Evolutionary conservation across 2,329 filamentous ascomycete species (phyloP).

Genomic region (Pseudocercospora eumusae): DNA sequence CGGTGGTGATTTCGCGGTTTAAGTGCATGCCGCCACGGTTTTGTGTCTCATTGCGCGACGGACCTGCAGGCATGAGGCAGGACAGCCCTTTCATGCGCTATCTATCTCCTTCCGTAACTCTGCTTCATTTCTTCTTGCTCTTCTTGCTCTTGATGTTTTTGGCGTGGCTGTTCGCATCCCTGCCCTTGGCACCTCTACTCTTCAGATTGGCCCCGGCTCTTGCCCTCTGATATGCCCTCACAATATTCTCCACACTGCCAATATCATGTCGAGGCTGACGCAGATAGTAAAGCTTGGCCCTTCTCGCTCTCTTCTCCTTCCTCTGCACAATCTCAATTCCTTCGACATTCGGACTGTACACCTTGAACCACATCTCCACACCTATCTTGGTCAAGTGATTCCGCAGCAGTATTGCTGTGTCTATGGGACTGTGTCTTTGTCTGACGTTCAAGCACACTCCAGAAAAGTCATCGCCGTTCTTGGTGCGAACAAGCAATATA

Average conservation of each 20-base stretch:
- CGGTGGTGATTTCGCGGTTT: too few relatives aligned
- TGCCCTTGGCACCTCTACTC: constrained; percentile 32
- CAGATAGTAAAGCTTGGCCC: constrained; percentile 89
- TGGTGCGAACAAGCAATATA: constrained; percentile 84
- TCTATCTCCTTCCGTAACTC: background rate
- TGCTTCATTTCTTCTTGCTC: constrained; percentile 18
- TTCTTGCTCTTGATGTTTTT: constrained; percentile 40
- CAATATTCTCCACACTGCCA: constrained; percentile 79
- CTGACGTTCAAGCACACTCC: constrained; percentile 88
- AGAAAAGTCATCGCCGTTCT: constrained; percentile 83
- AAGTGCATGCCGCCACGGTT: too few relatives aligned
- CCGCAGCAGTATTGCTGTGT: constrained; percentile 82
- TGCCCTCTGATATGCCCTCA: constrained; percentile 64
- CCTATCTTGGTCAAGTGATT: constrained; percentile 83
- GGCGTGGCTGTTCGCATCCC: constrained; percentile 35
- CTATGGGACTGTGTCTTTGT: constrained; percentile 68
- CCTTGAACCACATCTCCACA: constrained; percentile 97
- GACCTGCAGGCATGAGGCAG: too few relatives aligned
- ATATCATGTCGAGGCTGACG: constrained; percentile 83
- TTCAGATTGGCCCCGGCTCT: constrained; percentile 45
- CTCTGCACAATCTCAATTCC: constrained; percentile 94
- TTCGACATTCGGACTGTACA: constrained; percentile 85
- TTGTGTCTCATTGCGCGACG: too few relatives aligned
- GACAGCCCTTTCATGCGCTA: too few relatives aligned
- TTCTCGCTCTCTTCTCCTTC: constrained; percentile 76